These are phyloP conservation scores for Penicillium concentricum DNA, from an alignment of 2,329 filamentous ascomycete genomes.

Conservation along the genomic window DNA sequence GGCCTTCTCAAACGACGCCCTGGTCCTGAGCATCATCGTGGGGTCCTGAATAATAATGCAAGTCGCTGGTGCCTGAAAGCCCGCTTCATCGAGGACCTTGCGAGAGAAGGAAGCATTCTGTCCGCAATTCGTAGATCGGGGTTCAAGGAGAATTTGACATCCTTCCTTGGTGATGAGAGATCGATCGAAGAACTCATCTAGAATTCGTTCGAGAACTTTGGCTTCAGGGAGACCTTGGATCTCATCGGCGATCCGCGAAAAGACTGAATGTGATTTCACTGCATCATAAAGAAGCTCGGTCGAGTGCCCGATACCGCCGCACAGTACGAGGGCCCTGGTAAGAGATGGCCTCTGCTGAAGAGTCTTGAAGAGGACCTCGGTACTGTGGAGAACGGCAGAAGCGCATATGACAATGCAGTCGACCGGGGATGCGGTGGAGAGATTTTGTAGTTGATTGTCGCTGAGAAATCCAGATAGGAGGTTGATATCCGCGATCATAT, in stretches of 20 bases:
- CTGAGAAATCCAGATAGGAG: constrained; percentile 27
- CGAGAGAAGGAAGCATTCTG: constrained; percentile 43
- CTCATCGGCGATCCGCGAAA: constrained; percentile 28
- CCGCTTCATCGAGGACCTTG: constrained; percentile 34
- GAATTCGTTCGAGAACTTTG: constrained; percentile 38
- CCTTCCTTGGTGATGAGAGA: constrained; percentile 22
- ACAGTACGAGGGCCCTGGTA: constrained; percentile 41
- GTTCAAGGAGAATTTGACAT: constrained; percentile 42
- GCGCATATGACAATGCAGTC: constrained; percentile 44
- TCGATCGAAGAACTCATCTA: constrained; percentile 27
- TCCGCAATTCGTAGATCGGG: constrained; percentile 49
- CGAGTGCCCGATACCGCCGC: constrained; percentile 49
- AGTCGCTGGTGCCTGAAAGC: constrained; percentile 21
- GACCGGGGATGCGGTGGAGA: constrained; percentile 17
- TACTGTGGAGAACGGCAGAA: constrained; percentile 39
- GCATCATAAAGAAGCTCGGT: constrained; percentile 46
- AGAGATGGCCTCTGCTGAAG: constrained; percentile 31
- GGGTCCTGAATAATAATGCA: constrained; percentile 47
- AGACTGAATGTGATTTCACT: constrained; percentile 31
- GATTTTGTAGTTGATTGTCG: constrained; percentile 2
- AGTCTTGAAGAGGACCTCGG: constrained; percentile 36
- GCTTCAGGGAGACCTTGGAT: constrained; percentile 42
- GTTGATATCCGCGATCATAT: constrained; percentile 1
- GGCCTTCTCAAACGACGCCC: constrained; percentile 42
- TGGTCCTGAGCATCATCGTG: constrained; percentile 47